phyloP scores from a whole-genome alignment of 2,329 filamentous ascomycete species.

The Cercospora canescens region DNA sequence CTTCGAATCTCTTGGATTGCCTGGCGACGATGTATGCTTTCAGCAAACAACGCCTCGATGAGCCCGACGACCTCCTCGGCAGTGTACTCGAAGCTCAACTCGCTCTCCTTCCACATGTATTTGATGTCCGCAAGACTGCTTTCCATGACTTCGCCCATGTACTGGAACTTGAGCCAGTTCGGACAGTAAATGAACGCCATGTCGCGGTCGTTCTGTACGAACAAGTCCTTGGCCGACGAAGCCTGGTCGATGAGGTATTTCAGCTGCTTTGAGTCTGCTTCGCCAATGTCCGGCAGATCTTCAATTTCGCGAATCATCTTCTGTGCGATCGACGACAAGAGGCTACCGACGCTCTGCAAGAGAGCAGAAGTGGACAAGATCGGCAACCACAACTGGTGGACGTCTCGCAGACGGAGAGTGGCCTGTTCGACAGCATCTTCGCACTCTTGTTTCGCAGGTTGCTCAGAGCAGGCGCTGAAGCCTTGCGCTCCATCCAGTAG shows the following conservation, averaged over 20 bases:
- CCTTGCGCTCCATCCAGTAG: slow-evolving; percentile 64
- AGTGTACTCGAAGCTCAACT: slow-evolving; percentile 62
- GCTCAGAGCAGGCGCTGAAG: slow-evolving; percentile 59
- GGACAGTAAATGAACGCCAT: slow-evolving; percentile 63
- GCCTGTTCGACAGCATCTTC: slow-evolving; percentile 60
- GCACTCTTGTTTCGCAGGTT: slow-evolving; percentile 61
- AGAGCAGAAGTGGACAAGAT: slow-evolving; percentile 61
- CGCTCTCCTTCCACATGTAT: slow-evolving; percentile 65
- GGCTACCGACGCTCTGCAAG: slow-evolving; percentile 61
- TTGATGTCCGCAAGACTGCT: slow-evolving; percentile 65
- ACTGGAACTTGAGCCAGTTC: slow-evolving; percentile 67
- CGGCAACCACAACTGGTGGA: slow-evolving; percentile 58
- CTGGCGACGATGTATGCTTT: slow-evolving; percentile 58
- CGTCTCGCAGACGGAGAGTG: slow-evolving; percentile 57
- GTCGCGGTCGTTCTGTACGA: slow-evolving; percentile 47
- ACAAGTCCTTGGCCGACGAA: slow-evolving; percentile 57
- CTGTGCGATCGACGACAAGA: slow-evolving; percentile 57
- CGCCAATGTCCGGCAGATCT: slow-evolving; percentile 64
- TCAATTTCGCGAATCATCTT: slow-evolving; percentile 64
- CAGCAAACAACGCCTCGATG: slow-evolving; percentile 64
- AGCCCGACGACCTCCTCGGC: slow-evolving; percentile 63
- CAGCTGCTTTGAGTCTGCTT: slow-evolving; percentile 61
- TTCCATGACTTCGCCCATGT: slow-evolving; percentile 63
- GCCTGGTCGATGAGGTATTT: slow-evolving; percentile 58
- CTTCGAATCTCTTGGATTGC: slow-evolving; percentile 59